A percentile compares a stretch with the other conserved stretches of the same genome.
phyloP scores from a whole-genome alignment of 129 eudicot genomes.

The Artemisia annua region DNA sequence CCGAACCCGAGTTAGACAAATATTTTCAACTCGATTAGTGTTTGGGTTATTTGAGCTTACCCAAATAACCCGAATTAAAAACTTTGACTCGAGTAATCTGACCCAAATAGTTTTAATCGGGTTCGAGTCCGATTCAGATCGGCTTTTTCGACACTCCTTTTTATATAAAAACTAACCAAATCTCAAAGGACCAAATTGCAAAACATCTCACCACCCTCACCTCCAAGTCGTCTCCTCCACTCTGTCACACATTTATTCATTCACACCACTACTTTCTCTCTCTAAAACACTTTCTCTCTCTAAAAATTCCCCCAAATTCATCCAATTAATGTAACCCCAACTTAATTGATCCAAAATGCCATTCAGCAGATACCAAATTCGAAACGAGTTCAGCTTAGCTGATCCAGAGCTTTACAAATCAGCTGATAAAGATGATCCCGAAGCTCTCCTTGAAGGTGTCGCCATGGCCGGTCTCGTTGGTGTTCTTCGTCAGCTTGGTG shows the following conservation, averaged over 20 bases:
- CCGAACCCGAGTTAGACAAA: too few species aligned
- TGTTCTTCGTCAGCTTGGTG: constrained; percentile 92
- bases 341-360: constrained; percentile 48
- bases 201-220: too few species aligned
- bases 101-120: too few species aligned
- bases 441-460: constrained; percentile 91
- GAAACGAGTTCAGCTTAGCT: constrained; percentile 89
- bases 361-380: constrained; percentile 63
- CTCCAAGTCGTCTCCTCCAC: not conserved
- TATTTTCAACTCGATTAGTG: too few species aligned
- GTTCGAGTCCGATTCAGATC: too few species aligned
- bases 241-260: constrained; percentile 10
- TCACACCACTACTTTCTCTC: not conserved
- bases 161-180: too few species aligned
- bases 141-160: too few species aligned
- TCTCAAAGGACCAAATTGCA: too few species aligned
- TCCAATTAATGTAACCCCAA: too few species aligned
- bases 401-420: constrained; percentile 89
- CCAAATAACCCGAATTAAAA: too few species aligned
- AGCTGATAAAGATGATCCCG: constrained; percentile 94
- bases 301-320: not conserved
- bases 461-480: constrained; percentile 99
- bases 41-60: too few species aligned
- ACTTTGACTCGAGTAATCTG: too few species aligned
- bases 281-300: constrained; percentile 25